These are phyloP conservation scores for Knoxdaviesia capensis DNA, from an alignment of 2,329 filamentous ascomycete species.

Conservation along the genomic window DNA sequence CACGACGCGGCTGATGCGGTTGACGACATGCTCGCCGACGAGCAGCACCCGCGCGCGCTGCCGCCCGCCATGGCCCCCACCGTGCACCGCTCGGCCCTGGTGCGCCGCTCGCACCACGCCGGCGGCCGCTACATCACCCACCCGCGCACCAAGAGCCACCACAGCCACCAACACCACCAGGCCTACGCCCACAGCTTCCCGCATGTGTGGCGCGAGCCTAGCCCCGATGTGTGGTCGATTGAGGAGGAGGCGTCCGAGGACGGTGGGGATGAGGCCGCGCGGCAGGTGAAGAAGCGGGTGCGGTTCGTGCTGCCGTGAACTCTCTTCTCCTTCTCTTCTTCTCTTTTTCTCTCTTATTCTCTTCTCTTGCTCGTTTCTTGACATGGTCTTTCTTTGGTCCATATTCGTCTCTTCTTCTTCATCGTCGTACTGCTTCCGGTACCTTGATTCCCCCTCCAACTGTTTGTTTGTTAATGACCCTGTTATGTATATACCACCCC, in stretches of 20 bases:
- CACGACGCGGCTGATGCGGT: conserved; percentile 14
- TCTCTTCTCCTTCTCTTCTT: not conserved
- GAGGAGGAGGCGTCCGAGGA: conserved; percentile 34
- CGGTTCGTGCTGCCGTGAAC: conserved; percentile 26
- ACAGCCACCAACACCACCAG: conserved; percentile 11
- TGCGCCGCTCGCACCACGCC: conserved; percentile 11
- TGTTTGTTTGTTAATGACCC: not conserved
- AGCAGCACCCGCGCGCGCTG: conserved; percentile 10
- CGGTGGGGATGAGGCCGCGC: conserved; percentile 6
- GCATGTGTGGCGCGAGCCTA: conserved; percentile 34
- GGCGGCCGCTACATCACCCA: conserved; percentile 12
- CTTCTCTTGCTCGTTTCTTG: not conserved
- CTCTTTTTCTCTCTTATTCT: not conserved
- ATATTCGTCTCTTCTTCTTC: too few species aligned
- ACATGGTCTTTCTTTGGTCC: not conserved
- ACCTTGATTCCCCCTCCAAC: too few species aligned
- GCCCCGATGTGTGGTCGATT: conserved; percentile 38
- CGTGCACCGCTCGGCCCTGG: conserved; percentile 7
- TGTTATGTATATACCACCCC: not conserved
- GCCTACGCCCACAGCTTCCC: conserved; percentile 6
- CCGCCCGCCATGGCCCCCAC: conserved; percentile 2
- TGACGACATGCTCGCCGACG: conserved; percentile 13
- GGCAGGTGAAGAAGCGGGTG: conserved; percentile 26
- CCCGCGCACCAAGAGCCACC: conserved; percentile 12
- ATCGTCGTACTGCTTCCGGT: too few species aligned